Evolutionary conservation across 1,284 basidiomycete genomes (phyloP).

Genomic region (Sparassis latifolia): DNA sequence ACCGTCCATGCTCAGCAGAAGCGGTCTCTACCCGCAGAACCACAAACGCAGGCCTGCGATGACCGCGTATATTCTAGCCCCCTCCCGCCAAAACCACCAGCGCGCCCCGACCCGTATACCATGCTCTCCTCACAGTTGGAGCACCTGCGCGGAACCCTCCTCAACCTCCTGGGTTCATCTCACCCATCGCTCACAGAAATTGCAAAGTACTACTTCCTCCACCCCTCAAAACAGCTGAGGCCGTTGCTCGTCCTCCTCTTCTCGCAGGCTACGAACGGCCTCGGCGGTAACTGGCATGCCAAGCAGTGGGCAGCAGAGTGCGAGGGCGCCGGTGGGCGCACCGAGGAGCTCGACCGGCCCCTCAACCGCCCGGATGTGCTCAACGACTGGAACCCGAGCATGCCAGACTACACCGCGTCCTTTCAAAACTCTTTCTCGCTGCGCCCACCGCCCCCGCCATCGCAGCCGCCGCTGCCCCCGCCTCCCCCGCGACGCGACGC

Average conservation of each 20-base stretch:
- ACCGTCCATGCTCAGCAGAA: constrained; percentile 24
- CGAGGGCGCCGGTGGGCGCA: constrained; percentile 33
- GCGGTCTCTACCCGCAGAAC: constrained; percentile 14
- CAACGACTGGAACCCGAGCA: constrained; percentile 81
- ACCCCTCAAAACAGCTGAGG: constrained; percentile 85
- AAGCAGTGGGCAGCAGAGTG: constrained; percentile 41
- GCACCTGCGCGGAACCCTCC: constrained; percentile 69
- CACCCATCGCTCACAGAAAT: constrained; percentile 86
- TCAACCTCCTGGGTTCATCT: constrained; percentile 80
- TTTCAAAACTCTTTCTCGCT: constrained; percentile 44
- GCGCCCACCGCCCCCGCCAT: constrained; percentile 33
- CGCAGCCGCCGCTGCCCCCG: constrained; percentile 33
- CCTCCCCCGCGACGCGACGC: constrained; percentile 21
- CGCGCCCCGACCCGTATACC: constrained; percentile 53
- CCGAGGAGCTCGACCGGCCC: constrained; percentile 60
- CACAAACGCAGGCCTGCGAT: constrained; percentile 10
- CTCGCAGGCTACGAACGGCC: constrained; percentile 84
- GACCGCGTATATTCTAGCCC: constrained; percentile 10
- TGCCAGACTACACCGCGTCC: constrained; percentile 61
- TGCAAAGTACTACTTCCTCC: constrained; percentile 90
- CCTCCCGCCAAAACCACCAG: constrained; percentile 12
- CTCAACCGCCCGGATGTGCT: constrained; percentile 70
- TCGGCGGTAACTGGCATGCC: constrained; percentile 49
- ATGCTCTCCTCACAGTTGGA: constrained; percentile 73
- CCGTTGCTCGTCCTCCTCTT: constrained; percentile 90